Evolutionary conservation across 179 eudicot species (phyloP), one percentile per base, ranked within the genome.

Genomic region (Spergularia azorica): DNA sequence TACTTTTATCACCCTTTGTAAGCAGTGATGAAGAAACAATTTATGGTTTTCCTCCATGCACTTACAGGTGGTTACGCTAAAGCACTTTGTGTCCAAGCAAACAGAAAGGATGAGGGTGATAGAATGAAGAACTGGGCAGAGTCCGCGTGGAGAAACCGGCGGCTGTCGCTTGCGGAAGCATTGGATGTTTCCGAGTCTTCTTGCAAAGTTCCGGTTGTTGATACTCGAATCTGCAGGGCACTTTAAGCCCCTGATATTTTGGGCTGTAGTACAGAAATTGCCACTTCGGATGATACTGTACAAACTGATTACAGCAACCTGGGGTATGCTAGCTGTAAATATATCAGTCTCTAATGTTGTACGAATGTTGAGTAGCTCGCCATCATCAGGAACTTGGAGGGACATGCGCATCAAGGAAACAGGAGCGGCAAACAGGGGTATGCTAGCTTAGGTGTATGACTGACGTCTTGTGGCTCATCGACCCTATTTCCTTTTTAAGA

Each of bases 41-140:
- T 0, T 60, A 60, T n/a, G 6, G 16, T 21, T 2, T 21, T 65
- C 13, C 14, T 36, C 43, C 12, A 56, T 66, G 72, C 11, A 70
- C 77, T 21, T 82, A 77, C 76, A 93, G 97, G 97, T 21, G 99
- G 91, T 36, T 95, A 91, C 81, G 99, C 90, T 67, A 95, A 93
- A 81, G 84, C 80, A 18, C 86, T 95, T 39, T 73, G 86, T 41
- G 83, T 95, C 76, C 99, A 95, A 72, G 88, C 87, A 75, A 91
- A 88, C 69, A 87, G 99, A 76, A 93, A 86, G 70, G 91, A 77
- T 18, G 97, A 91, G 84, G 97, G 94, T 15, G 91, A 89, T 79
- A 88, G 77, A 80, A 80, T 91, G 97, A 93, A 84, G 89, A 82
- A 75, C 9, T 95, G 97, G 97, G 97, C 97, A 6, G 94, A 93